Evolutionary conservation across 352 stramenopile genomes (phyloP).

Genomic region (Synura sp.): DNA sequence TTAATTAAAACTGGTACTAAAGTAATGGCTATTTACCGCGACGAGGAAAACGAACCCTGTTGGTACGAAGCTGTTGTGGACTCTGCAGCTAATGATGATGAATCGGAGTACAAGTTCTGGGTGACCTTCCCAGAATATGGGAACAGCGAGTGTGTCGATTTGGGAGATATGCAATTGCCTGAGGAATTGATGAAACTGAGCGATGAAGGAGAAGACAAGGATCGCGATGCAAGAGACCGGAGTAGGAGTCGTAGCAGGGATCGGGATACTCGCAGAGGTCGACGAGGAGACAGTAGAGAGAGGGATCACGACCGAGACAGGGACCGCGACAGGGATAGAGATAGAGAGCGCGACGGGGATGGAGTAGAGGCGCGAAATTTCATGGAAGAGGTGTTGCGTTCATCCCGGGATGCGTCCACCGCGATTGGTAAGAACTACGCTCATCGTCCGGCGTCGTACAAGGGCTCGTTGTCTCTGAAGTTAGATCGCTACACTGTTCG

Average conservation of each 20-base stretch:
- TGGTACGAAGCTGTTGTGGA: constrained; percentile 94
- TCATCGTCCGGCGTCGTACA: constrained; percentile 77
- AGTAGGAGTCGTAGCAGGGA: constrained; percentile 43
- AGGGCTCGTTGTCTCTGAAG: constrained; percentile 81
- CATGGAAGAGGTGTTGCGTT: constrained; percentile 79
- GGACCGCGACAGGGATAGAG: constrained; percentile 33
- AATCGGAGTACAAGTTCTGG: constrained; percentile 58
- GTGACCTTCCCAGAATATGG: constrained; percentile 94
- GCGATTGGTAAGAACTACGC: constrained; percentile 80
- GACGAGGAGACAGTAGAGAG: background rate
- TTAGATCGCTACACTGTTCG: constrained; percentile 69
- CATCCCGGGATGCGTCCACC: constrained; percentile 77
- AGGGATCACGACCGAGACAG: constrained; percentile 32
- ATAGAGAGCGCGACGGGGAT: constrained; percentile 30
- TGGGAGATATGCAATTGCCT: constrained; percentile 86
- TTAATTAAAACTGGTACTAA: constrained; percentile 76
- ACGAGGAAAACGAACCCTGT: constrained; percentile 83
- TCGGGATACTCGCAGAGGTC: constrained; percentile 49
- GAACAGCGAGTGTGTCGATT: constrained; percentile 83
- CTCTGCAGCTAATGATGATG: constrained; percentile 68
- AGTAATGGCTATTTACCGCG: constrained; percentile 86
- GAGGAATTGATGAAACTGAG: background rate
- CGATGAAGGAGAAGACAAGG: constrained; percentile 40
- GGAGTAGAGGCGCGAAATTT: constrained; percentile 49
- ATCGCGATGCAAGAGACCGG: constrained; percentile 46